Evolutionary conservation across 2,329 filamentous ascomycete genomes (phyloP).

Genomic region (Calonectria montana): DNA sequence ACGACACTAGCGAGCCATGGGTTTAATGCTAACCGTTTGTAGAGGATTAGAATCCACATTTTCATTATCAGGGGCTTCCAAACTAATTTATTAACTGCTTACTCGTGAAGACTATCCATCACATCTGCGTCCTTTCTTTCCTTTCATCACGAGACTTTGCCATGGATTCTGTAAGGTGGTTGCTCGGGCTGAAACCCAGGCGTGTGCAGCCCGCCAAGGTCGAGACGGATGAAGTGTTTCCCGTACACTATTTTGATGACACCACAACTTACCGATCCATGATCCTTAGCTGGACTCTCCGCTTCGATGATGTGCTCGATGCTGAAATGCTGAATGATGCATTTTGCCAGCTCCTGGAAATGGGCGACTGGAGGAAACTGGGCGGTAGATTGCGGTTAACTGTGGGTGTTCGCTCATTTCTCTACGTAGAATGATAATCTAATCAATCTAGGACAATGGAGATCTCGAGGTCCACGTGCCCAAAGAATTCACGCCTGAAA

Average conservation of each 20-base stretch:
- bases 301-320: slow-evolving; percentile 48
- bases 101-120: too few species aligned
- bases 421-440: not conserved
- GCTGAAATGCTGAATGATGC: slow-evolving; percentile 44
- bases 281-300: slow-evolving; percentile 38
- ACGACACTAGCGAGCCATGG: not conserved
- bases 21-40: not conserved
- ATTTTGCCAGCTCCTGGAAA: slow-evolving; percentile 32
- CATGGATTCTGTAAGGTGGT: slow-evolving; percentile 5
- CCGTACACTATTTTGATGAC: slow-evolving; percentile 48
- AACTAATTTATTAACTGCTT: not conserved
- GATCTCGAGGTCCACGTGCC: slow-evolving; percentile 50
- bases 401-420: not conserved
- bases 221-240: slow-evolving; percentile 42
- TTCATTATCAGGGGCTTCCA: not conserved
- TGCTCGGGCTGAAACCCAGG: slow-evolving; percentile 1
- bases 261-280: slow-evolving; percentile 37
- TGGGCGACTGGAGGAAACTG: slow-evolving; percentile 56
- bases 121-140: not conserved
- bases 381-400: slow-evolving; percentile 46
- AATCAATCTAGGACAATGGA: slow-evolving; percentile 14
- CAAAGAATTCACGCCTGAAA: slow-evolving; percentile 39
- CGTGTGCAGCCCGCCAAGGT: not conserved
- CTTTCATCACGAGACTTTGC: not conserved
- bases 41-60: not conserved